Base-by-base conservation (phyloP, 768 basidiomycete genomes). In the Albatrellus ellisii region DNA sequence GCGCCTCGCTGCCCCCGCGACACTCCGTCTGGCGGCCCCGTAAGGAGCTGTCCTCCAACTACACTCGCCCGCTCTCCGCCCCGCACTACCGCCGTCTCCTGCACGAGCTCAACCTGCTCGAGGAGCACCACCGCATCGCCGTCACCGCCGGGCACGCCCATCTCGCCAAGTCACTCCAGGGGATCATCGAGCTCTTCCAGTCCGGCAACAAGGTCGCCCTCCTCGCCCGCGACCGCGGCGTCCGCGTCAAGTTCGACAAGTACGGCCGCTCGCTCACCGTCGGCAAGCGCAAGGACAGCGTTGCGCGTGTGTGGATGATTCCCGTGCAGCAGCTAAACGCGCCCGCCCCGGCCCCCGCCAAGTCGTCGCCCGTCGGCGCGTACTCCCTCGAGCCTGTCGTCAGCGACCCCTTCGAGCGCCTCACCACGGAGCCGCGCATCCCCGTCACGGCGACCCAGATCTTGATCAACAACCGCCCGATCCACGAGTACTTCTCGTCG, bases 241-340 rank as follows among this genome's bases (percentile, higher is more conserved):
- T 79, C 53, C 65, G 66, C 6, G 71, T 76, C 26, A 56, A 64
- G 20, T 61, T 87, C 40, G 92, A 97, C 58, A 63, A 70, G 34
- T 70, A 72, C 43, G 88, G 89, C n/a, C 69, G 92, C 44, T 78
- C 80, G n/a, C 87, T 88, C 55, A 85, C 85, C 0, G 55, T 83
- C 37, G 92, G 92, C 28, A 73, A 77, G 60, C 72, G 92, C 50
- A 98, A 98, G 63, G 88, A 88, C 46, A 87, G 85, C 52, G 66
- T 80, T 1, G 90, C 92, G 26, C 73, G 88, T 28, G 90, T 92
- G 7, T 98, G 92, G 92, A 82, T 94, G 66, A 83, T 95, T 46
- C 74, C 79, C 26, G 72, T 73, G 20, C 62, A 39, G 32, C 29
- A 42, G 10, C 40, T 27, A 17, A 50, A 37, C 36, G 48, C 22